These are phyloP conservation scores for Asterophora lycoperdoides DNA, from an alignment of 768 basidiomycete species.

Conservation along the genomic window DNA sequence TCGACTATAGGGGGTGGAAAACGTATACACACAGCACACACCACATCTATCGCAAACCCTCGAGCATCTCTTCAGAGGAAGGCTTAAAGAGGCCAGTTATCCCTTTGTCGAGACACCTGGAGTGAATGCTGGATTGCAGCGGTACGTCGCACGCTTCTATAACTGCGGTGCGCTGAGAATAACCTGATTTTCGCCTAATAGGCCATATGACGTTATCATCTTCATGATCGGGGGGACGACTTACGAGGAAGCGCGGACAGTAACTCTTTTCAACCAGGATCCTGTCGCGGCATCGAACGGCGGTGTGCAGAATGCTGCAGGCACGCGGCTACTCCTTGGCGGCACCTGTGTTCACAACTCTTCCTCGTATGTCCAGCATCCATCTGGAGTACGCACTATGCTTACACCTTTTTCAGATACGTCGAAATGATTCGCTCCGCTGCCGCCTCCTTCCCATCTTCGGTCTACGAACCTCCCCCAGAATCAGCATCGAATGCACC, in stretches of 20 bases:
- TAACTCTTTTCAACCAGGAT: constrained; percentile 86
- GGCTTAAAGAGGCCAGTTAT: constrained; percentile 82
- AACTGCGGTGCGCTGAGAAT: background rate
- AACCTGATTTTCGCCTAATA: constrained; percentile 24
- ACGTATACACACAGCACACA: constrained; percentile 96
- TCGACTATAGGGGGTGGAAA: constrained; percentile 83
- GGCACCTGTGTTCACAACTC: constrained; percentile 97
- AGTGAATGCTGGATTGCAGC: constrained; percentile 64
- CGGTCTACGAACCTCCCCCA: constrained; percentile 71
- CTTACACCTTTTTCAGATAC: constrained; percentile 47
- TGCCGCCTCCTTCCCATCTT: constrained; percentile 53
- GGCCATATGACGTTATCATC: constrained; percentile 93
- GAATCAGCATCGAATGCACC: constrained; percentile 72
- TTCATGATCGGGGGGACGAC: constrained; percentile 97
- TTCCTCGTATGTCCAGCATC: constrained; percentile 54
- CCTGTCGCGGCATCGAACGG: constrained; percentile 44
- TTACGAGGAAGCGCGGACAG: constrained; percentile 87
- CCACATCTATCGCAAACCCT: constrained; percentile 92
- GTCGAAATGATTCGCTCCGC: constrained; percentile 84
- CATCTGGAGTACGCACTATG: constrained; percentile 3
- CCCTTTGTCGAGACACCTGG: constrained; percentile 76
- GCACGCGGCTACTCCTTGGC: constrained; percentile 79
- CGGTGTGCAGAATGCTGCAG: constrained; percentile 47
- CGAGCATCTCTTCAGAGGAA: constrained; percentile 83
- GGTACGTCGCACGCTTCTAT: constrained; percentile 35